Conservation (phyloP, 1,139 yeast species). For the Debaryomyces udenii region DNA sequence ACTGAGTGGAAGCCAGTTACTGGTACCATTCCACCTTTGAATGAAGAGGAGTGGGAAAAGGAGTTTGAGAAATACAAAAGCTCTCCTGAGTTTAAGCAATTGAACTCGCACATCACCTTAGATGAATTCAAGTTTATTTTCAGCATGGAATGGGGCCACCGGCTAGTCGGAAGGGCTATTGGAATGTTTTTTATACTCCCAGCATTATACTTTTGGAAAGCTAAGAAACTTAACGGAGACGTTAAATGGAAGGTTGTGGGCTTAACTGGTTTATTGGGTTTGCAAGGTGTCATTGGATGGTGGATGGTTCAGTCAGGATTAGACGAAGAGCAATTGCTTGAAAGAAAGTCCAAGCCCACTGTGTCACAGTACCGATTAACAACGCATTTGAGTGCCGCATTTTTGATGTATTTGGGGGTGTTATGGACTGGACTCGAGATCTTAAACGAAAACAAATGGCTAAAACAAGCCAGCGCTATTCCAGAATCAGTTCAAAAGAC, state of each 20-base stretch:
- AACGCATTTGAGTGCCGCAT: slow-evolving; percentile 93
- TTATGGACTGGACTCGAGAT: slow-evolving; percentile 87
- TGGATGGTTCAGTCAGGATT: slow-evolving; percentile 99
- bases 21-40: slow-evolving; percentile 88
- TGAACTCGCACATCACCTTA: slow-evolving; percentile 86
- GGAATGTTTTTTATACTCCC: slow-evolving; percentile 85
- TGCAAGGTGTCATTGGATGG: slow-evolving; percentile 98
- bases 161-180: slow-evolving; percentile 88
- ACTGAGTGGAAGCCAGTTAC: slow-evolving; percentile 99
- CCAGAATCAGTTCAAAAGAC: slow-evolving; percentile 59
- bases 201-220: slow-evolving; percentile 74
- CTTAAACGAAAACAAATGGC: slow-evolving; percentile 72
- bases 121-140: slow-evolving; percentile 95
- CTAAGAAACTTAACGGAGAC: slow-evolving; percentile 66
- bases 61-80: slow-evolving; percentile 81
- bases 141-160: slow-evolving; percentile 97
- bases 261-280: slow-evolving; percentile 75
- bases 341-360: slow-evolving; percentile 87
- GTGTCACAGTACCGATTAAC: slow-evolving; percentile 95
- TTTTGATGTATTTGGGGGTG: slow-evolving; percentile 84
- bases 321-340: slow-evolving; percentile 76
- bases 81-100: slow-evolving; percentile 88
- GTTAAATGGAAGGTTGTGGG: slow-evolving; percentile 71
- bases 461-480: slow-evolving; percentile 40
- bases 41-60: slow-evolving; percentile 76